phyloP scores from a whole-genome alignment of 2,329 filamentous ascomycete genomes.

The Epichloe hybrida region DNA sequence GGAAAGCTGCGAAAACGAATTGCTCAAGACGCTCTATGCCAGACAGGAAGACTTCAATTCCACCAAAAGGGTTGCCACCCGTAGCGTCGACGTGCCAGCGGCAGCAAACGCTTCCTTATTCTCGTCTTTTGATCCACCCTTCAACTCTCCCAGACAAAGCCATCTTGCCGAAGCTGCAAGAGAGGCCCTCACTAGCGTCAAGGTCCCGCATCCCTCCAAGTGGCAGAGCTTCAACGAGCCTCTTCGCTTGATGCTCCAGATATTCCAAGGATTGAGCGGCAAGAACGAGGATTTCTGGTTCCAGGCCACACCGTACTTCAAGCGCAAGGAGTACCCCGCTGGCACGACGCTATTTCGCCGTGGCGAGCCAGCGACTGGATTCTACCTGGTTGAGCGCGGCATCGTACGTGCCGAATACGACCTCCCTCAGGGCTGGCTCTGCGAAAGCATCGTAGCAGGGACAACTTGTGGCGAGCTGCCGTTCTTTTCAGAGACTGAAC shows the following conservation, averaged over 20 bases:
- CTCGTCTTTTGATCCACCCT: constrained; percentile 27
- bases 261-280: constrained; percentile 78
- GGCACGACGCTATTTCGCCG: constrained; percentile 66
- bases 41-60: constrained; percentile 47
- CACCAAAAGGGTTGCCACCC: constrained; percentile 27
- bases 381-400: constrained; percentile 82
- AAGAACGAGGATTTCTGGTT: constrained; percentile 97
- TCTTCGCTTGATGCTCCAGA: constrained; percentile 79
- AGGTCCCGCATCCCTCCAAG: constrained; percentile 44
- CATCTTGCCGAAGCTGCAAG: constrained; percentile 69
- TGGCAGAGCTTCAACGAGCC: constrained; percentile 87
- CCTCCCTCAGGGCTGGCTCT: constrained; percentile 75
- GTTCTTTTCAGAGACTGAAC: constrained; percentile 82
- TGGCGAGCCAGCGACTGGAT: constrained; percentile 65
- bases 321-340: constrained; percentile 48
- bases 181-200: constrained; percentile 56
- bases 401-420: constrained; percentile 85
- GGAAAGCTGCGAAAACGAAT: constrained; percentile 88
- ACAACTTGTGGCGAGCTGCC: constrained; percentile 93
- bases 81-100: constrained; percentile 35
- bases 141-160: constrained; percentile 68
- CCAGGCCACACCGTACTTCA: constrained; percentile 62
- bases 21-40: constrained; percentile 68
- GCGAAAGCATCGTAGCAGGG: constrained; percentile 84
- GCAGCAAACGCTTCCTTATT: constrained; percentile 18